Conservation (phyloP, 2,329 filamentous ascomycete species). For the Aspergillus flavus region DNA sequence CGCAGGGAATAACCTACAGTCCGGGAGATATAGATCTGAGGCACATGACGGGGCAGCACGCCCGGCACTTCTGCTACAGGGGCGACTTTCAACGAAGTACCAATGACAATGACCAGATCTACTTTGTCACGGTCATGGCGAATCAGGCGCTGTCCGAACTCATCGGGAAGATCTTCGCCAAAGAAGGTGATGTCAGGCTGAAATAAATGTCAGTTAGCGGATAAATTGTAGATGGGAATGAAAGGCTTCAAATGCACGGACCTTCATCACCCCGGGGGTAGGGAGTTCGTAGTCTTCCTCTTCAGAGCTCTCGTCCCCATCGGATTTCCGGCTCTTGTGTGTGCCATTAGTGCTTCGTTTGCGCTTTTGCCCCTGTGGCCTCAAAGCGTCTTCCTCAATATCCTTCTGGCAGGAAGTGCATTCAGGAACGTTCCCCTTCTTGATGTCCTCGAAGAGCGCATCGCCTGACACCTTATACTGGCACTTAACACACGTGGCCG, state of each 20-base stretch:
- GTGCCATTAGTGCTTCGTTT: conserved; percentile 54
- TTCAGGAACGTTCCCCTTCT: conserved; percentile 71
- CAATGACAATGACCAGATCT: conserved; percentile 93
- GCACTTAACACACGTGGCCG: conserved; percentile 85
- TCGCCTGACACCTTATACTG: conserved; percentile 72
- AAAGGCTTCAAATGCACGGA: conserved; percentile 20
- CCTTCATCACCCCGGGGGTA: conserved; percentile 78
- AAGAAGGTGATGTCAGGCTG: conserved; percentile 97
- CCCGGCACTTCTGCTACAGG: conserved; percentile 91
- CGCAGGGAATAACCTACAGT: conserved; percentile 52
- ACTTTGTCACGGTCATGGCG: conserved; percentile 76
- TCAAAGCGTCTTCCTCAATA: conserved; percentile 47
- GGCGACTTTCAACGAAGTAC: conserved; percentile 92
- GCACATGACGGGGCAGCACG: conserved; percentile 74
- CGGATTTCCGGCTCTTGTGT: conserved; percentile 57
- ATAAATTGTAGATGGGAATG: background rate
- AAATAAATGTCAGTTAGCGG: conserved; percentile 30
- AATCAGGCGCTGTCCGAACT: conserved; percentile 80
- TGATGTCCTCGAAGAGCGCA: conserved; percentile 77
- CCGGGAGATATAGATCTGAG: conserved; percentile 87
- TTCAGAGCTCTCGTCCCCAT: conserved; percentile 58
- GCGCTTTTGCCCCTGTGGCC: conserved; percentile 53
- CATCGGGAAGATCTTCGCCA: conserved; percentile 82
- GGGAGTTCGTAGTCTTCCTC: conserved; percentile 66
- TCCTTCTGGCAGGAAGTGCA: conserved; percentile 71